Conservation (phyloP, 2,329 filamentous ascomycete genomes). For the Trichoderma guizhouense region DNA sequence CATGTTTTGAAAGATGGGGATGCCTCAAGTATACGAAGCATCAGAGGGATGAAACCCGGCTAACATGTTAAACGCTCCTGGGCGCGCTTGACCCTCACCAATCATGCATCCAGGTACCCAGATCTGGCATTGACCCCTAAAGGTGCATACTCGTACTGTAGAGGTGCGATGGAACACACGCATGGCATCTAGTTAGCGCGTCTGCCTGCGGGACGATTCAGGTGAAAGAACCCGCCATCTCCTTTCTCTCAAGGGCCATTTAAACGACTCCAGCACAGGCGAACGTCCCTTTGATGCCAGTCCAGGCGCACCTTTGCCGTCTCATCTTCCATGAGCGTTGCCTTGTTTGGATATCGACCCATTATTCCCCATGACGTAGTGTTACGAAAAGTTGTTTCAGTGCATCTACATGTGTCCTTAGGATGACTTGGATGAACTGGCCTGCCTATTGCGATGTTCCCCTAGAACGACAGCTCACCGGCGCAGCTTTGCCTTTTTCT, state of each 20-base stretch:
- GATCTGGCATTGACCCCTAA: not conserved
- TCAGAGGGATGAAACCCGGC: slow-evolving; percentile 11
- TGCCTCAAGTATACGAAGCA: slow-evolving; percentile 9
- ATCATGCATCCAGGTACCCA: not conserved
- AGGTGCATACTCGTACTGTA: not conserved
- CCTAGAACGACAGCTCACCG: not conserved
- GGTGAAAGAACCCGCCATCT: not conserved
- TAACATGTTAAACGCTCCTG: slow-evolving; percentile 7
- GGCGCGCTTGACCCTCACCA: not conserved
- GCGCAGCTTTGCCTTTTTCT: not conserved
- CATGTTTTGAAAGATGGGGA: slow-evolving; percentile 13
- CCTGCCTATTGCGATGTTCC: not conserved
- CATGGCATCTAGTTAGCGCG: not conserved
- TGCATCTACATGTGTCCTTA: not conserved
- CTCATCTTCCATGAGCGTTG: not conserved
- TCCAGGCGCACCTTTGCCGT: not conserved
- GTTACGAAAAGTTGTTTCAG: slow-evolving; percentile 7
- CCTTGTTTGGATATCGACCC: not conserved
- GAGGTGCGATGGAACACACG: not conserved
- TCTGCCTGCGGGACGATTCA: not conserved
- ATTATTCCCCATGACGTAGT: not conserved
- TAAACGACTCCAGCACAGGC: not conserved
- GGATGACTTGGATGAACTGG: not conserved
- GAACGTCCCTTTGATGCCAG: not conserved
- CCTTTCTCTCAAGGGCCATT: not conserved